Base-by-base conservation (phyloP, 768 basidiomycete genomes). In the Leccinellum rugosiceps region DNA sequence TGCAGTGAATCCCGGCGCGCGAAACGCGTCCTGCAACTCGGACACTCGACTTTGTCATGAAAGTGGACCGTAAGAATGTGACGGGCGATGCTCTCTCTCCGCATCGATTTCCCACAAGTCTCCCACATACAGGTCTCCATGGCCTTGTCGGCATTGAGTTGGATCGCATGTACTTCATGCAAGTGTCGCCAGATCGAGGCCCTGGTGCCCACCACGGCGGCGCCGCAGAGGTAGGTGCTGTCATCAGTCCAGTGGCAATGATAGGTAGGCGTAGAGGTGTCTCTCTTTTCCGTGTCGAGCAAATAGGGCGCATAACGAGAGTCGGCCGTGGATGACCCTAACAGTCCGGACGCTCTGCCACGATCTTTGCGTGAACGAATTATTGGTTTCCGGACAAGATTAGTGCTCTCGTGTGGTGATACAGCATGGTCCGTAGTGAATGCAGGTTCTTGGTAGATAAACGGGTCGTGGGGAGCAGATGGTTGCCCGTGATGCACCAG, bases 1-100 rank as follows among this genome's bases (percentile, higher is more conserved):
- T 63, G 61, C 55, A 70, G 11, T 14, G 68, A 70, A 41, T 70
- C 68, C 10, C 7, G 25, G 7, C 69, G 66, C 13, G 71, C 68
- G 23, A 72, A 70, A 25, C 11, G 17, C 26, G 52, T 53, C 10
- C 52, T 46, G 31, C 71, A 70, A 19, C 11, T n/a, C 1, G 52
- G 19, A 25, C 71, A 71, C 6, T 15, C 14, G 6, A 56, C 65
- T 50, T 59, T 71, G 52, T 66, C 51, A 45, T 32, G 43, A 47
- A 68, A 32, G 17, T 70, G 71, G 1, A 72, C 60, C 0, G 64
- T 43, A 9, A 69, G 57, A 15, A 71, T 34, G 10, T 72, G 69
- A 0, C 71, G 69, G 0, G 61, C 3, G 2, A 70, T 61, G 51
- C 69, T 72, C 19, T 72, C 69, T 51, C 47, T 59, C 0, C 50